These are phyloP conservation scores for Beauveria varroae DNA, from an alignment of 2,329 filamentous ascomycete species.

Conservation along the genomic window DNA sequence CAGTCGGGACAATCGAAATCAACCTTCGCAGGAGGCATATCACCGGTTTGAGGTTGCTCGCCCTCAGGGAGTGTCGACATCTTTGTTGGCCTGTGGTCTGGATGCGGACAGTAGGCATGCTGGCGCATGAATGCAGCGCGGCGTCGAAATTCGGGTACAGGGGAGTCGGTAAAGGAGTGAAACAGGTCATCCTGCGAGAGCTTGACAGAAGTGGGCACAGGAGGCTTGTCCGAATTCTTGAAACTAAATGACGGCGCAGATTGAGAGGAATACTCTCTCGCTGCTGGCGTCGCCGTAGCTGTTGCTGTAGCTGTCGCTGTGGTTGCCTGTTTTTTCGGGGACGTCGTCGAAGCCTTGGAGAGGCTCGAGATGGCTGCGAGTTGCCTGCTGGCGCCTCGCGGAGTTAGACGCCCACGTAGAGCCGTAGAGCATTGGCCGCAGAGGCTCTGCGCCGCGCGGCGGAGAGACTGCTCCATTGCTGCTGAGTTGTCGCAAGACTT, in stretches of 20 bases:
- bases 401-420: slow-evolving; percentile 20
- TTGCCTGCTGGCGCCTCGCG: neutral
- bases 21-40: slow-evolving; percentile 68
- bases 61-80: slow-evolving; percentile 57
- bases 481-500: neutral
- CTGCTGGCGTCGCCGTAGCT: neutral
- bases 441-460: slow-evolving; percentile 30
- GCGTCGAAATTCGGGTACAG: slow-evolving; percentile 77
- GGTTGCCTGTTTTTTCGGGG: neutral
- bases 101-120: slow-evolving; percentile 90
- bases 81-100: slow-evolving; percentile 71
- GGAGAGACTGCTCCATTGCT: slow-evolving; percentile 33
- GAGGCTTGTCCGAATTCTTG: slow-evolving; percentile 14
- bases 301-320: neutral
- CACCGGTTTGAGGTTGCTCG: slow-evolving; percentile 45
- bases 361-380: slow-evolving; percentile 9
- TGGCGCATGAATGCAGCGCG: slow-evolving; percentile 87
- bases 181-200: slow-evolving; percentile 78
- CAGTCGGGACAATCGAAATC: slow-evolving; percentile 95
- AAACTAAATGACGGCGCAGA: slow-evolving; percentile 7
- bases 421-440: slow-evolving; percentile 34
- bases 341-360: neutral
- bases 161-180: slow-evolving; percentile 84
- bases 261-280: slow-evolving; percentile 11
- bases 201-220: slow-evolving; percentile 19